Percentiles rank a stretch among this genome's conserved stretches.
phyloP scores from a whole-genome alignment of 2,329 filamentous ascomycete genomes.

The Thermothelomyces thermophilus region DNA sequence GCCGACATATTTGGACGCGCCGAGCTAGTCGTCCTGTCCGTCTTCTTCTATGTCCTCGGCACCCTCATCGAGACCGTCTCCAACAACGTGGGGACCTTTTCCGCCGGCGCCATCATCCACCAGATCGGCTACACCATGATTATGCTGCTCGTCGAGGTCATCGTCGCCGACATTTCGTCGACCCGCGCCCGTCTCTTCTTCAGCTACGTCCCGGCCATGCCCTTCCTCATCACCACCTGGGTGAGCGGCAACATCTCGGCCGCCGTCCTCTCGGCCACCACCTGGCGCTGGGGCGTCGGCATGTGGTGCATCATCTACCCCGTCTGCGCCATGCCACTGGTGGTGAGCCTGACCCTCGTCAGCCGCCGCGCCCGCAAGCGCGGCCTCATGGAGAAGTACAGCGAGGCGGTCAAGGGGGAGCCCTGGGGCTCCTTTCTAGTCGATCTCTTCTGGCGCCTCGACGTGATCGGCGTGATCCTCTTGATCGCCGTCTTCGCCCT shows the following conservation, averaged over 20 bases:
- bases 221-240: slow-evolving; percentile 61
- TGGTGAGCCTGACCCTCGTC: slow-evolving; percentile 46
- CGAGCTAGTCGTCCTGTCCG: slow-evolving; percentile 50
- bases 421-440: slow-evolving; percentile 30
- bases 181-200: slow-evolving; percentile 57
- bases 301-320: slow-evolving; percentile 61
- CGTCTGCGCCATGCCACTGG: slow-evolving; percentile 49
- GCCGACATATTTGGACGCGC: slow-evolving; percentile 58
- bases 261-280: slow-evolving; percentile 41
- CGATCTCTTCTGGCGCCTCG: slow-evolving; percentile 42
- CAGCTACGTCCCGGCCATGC: slow-evolving; percentile 54
- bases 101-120: slow-evolving; percentile 53
- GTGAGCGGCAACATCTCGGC: slow-evolving; percentile 50
- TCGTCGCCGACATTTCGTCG: slow-evolving; percentile 59
- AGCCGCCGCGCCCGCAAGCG: slow-evolving; percentile 44
- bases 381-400: slow-evolving; percentile 39
- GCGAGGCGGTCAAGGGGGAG: slow-evolving; percentile 29
- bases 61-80: slow-evolving; percentile 52
- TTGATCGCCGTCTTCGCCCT: slow-evolving; percentile 42
- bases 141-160: slow-evolving; percentile 55
- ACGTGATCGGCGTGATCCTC: slow-evolving; percentile 40
- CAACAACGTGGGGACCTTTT: slow-evolving; percentile 43
- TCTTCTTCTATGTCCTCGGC: slow-evolving; percentile 54
- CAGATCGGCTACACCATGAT: slow-evolving; percentile 59
- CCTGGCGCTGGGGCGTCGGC: slow-evolving; percentile 57